phyloP scores from a whole-genome alignment of 2,329 filamentous ascomycete genomes.

The Penicillium sp. region DNA sequence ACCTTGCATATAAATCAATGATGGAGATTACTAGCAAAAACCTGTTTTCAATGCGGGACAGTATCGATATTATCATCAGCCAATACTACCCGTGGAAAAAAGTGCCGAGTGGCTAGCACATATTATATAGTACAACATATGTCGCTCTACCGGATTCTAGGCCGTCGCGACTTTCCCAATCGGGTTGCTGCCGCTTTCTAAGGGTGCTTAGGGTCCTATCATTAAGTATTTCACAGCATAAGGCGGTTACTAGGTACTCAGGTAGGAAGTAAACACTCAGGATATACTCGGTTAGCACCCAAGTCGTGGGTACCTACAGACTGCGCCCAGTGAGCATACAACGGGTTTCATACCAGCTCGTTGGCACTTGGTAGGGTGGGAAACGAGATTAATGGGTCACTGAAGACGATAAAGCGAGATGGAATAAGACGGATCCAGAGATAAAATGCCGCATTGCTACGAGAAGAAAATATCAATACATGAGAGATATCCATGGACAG shows the following conservation, averaged over 20 bases:
- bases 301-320: too few species aligned
- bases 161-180: background rate
- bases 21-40: background rate
- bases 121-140: background rate
- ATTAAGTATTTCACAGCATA: background rate
- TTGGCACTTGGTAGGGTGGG: background rate
- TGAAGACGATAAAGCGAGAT: background rate
- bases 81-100: background rate
- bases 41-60: background rate
- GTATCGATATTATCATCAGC: background rate
- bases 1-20: slow-evolving; percentile 2
- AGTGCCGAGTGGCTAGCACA: background rate
- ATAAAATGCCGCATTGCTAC: too few species aligned
- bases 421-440: background rate
- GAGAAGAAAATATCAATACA: background rate
- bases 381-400: background rate
- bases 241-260: background rate
- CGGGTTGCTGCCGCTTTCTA: background rate
- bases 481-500: too few species aligned
- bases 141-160: background rate
- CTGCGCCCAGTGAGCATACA: background rate
- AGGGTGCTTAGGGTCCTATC: background rate
- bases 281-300: too few species aligned
- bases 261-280: background rate
- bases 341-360: background rate